Evolutionary conservation across 129 eudicot genomes (phyloP), one percentile per base, ranked within the genome.

Genomic region (Cynara cardunculus): DNA sequence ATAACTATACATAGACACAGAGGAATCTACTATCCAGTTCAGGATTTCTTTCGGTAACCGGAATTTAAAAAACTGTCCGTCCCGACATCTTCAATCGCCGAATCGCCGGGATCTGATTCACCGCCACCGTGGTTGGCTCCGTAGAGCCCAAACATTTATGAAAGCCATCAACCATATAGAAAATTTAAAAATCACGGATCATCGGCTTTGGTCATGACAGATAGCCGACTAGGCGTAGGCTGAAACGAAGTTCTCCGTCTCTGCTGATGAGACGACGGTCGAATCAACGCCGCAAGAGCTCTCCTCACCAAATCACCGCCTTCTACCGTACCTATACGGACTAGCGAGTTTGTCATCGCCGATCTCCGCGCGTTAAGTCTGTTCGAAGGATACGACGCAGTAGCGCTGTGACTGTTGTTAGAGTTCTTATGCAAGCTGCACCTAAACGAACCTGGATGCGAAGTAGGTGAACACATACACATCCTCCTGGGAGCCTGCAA

Each of bases 381-480:
- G 79, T 86, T 89, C 49, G 97, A 82, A 22, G 86, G 86, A 74
- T 71, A 87, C 89, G 94, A 80, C 83, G 28, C 39, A 73, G 93
- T 27, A 7, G 78, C 74, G 0, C 22, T 53, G 12, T 39, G 49
- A 27, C 0, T 21, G 14, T 41, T 53, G 49, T 30, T 69, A 1
- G 24, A 1, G 25, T 86, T 84, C 66, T 94, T 94, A 70, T 94
- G 97, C 26, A 89, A 71, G 66, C 87, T 87, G 76, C 98, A 94
- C 1, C 98, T 85, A 71, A 94, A 94, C 25, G 97, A 94, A 68
- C 98, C 98, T 10, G 98, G 98, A 81, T 94, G 98, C 28, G 85
- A 88, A 4, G 98, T 94, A 10, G 98, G 98, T 10, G 98, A 94
- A 77, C 98, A 94, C 99, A 89, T 90, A 41, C 99, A 94, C 81